phyloP scores from a whole-genome alignment of 495 filamentous ascomycete genomes.

The Platismatia glauca region DNA sequence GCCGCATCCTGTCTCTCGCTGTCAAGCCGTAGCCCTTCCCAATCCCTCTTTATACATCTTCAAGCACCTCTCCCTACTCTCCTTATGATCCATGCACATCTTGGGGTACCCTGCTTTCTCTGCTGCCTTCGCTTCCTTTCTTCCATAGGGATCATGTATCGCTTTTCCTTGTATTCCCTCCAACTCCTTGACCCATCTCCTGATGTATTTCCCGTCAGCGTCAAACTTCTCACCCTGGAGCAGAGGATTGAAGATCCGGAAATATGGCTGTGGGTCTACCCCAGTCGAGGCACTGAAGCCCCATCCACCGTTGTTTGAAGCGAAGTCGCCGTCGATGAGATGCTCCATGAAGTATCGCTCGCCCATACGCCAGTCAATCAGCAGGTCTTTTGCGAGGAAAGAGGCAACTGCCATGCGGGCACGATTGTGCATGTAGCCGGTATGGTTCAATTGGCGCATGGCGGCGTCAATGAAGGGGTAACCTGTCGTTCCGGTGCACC shows the following conservation, averaged over 20 bases:
- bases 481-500: constrained; percentile 71
- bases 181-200: constrained; percentile 55
- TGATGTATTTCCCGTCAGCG: constrained; percentile 47
- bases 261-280: constrained; percentile 88
- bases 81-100: constrained; percentile 66
- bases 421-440: constrained; percentile 85
- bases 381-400: constrained; percentile 77
- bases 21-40: constrained; percentile 40
- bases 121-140: constrained; percentile 45
- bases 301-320: constrained; percentile 88
- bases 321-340: constrained; percentile 87
- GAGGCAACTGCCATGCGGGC: constrained; percentile 82
- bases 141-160: constrained; percentile 71
- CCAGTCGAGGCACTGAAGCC: constrained; percentile 73
- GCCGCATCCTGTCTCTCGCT: no score
- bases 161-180: constrained; percentile 50
- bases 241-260: constrained; percentile 82
- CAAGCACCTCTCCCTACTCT: constrained; percentile 55
- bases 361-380: constrained; percentile 85
- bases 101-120: constrained; percentile 55
- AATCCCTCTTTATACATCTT: constrained; percentile 64
- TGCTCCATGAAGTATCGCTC: constrained; percentile 85
- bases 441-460: constrained; percentile 70
- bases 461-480: constrained; percentile 86
- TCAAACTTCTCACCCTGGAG: constrained; percentile 79